Evolutionary conservation across 768 basidiomycete species (phyloP), one percentile per base, ranked within the genome.

Genomic region (Sarcodon aspratus): DNA sequence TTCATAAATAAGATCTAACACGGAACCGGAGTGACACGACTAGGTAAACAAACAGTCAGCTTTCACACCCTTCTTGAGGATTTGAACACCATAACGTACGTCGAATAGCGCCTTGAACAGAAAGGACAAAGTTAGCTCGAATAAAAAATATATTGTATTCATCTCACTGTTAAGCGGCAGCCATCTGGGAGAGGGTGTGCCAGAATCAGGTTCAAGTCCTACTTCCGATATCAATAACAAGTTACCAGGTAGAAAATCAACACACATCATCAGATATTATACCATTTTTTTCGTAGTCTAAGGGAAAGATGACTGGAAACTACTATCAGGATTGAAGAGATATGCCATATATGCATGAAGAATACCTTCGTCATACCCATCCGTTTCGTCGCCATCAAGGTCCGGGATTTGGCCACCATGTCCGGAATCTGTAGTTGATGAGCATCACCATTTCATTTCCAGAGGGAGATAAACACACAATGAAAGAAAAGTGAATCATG

Each of bases 361-460:
- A 45, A 18, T 35, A 79, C 83, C 81, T 76, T 92, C 88, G 55
- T 93, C 89, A 54, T 66, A 78, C 10, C 92, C 92, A 61, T 93
- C 91, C 0, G 65, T 77, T 64, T 94, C 89, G 56, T 93, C 88
- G 1, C 88, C 89, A 54, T 90, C 80, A 3, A 66, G 33, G 63
- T 96, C 95, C 52, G 85, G 74, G 0, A 85, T 84, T 65, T 93
- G 93, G 11, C 91, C 93, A 35, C 95, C 95, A 54, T 98, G 95
- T 11, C 94, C 94, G 6, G 92, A 95, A 63, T 90, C 88, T 88
- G 44, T 17, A 8, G 27, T 13, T 33, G 36, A 17, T 6, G 1
- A 17, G 32, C 27, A 18, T 32, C 21, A 17, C 11, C n/a, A 43
- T 18, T n/a, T 34, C 35, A n/a, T 33, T 27, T 42, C 9, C 31